A percentile compares a stretch with the other conserved stretches of the same genome.
Conservation (phyloP, 306 rosid genomes). For the Mimosa bimucronata region DNA sequence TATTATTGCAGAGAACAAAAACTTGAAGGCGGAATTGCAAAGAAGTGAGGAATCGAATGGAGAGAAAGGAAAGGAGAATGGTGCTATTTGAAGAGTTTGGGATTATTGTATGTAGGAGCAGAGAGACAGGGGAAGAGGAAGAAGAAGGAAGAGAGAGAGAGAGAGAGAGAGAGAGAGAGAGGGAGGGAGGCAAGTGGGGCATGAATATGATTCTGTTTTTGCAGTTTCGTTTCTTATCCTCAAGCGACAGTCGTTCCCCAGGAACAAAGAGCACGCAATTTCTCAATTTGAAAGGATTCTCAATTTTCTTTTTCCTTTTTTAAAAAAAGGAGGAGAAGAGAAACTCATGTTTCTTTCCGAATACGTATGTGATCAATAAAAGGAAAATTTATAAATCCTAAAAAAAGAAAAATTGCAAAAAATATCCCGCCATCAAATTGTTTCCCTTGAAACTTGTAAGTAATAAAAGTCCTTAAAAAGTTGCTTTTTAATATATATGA, state of each 20-base stretch:
- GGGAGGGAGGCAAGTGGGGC: background rate
- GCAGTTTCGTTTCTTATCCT: constrained; percentile 3
- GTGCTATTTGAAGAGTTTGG: constrained; percentile 44
- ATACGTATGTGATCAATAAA: background rate
- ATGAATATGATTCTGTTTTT: background rate
- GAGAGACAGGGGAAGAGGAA: background rate
- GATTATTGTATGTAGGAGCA: too few species aligned
- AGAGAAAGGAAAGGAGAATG: too few species aligned
- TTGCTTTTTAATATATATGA: too few species aligned
- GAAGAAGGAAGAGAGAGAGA: background rate
- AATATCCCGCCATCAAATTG: too few species aligned
- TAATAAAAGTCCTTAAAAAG: too few species aligned
- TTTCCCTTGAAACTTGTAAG: too few species aligned
- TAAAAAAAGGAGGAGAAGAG: too few species aligned
- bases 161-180: background rate
- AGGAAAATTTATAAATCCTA: background rate
- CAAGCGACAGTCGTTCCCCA: background rate
- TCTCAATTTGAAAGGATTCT: background rate
- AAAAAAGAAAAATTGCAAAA: too few species aligned
- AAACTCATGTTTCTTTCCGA: background rate
- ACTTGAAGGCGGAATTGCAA: background rate
- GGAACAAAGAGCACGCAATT: background rate
- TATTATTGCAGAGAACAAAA: background rate
- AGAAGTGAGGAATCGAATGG: background rate
- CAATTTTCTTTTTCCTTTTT: background rate